phyloP scores from a whole-genome alignment of 2,329 filamentous ascomycete genomes.

The Pezicula radicicola region DNA sequence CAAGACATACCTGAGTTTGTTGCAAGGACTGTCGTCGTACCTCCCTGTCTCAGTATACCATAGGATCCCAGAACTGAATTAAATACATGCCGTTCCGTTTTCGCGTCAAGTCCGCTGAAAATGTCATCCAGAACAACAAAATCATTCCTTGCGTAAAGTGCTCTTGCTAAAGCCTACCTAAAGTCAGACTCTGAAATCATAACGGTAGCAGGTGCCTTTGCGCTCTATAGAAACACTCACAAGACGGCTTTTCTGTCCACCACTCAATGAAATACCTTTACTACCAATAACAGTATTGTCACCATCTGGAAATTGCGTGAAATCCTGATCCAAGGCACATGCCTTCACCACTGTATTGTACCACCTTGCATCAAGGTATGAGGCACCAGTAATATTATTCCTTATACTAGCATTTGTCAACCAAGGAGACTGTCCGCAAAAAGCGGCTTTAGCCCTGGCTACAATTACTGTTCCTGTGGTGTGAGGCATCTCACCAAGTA shows the following conservation, averaged over 20 bases:
- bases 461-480: conserved; percentile 2
- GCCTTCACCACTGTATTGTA: conserved; percentile 13
- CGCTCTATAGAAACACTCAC: background rate
- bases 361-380: conserved; percentile 18
- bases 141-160: conserved; percentile 13
- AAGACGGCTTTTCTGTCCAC: conserved; percentile 9
- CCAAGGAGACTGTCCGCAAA: conserved; percentile 41
- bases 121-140: conserved; percentile 16
- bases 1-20: background rate
- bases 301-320: conserved; percentile 17
- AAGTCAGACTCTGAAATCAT: background rate
- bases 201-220: background rate
- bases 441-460: conserved; percentile 23
- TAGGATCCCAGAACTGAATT: conserved; percentile 7
- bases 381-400: conserved; percentile 33
- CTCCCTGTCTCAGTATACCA: conserved; percentile 1
- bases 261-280: conserved; percentile 26
- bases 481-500: conserved; percentile 14
- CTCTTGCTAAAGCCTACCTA: conserved; percentile 9
- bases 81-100: conserved; percentile 11
- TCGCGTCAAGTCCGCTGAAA: conserved; percentile 14
- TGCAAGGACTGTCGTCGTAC: conserved; percentile 1
- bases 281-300: conserved; percentile 22
- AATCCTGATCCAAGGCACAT: conserved; percentile 13
- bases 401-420: conserved; percentile 36